Conservation (phyloP, 768 basidiomycete species). For the Boletus vinaceobasis region DNA sequence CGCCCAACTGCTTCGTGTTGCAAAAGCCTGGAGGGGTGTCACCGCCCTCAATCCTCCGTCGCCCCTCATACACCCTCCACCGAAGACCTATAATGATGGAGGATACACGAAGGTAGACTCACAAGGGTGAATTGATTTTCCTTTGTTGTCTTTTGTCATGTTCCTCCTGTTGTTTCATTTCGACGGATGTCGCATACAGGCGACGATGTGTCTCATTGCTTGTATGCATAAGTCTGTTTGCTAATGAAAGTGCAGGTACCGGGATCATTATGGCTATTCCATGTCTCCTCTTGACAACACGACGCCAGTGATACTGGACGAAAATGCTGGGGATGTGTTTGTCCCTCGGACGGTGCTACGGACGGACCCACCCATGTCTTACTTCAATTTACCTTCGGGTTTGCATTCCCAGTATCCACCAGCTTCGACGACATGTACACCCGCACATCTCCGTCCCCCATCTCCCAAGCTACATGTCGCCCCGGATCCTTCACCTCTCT, state of each 20-base stretch:
- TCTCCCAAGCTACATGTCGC: conserved; percentile 27
- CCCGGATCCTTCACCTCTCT: conserved; percentile 19
- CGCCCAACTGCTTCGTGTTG: conserved; percentile 52
- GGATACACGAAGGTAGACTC: conserved; percentile 22
- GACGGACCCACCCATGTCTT: conserved; percentile 11
- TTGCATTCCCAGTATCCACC: conserved; percentile 4
- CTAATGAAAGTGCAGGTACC: conserved; percentile 25
- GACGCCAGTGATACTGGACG: conserved; percentile 35
- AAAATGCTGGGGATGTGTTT: conserved; percentile 18
- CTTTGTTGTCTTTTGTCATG: not conserved
- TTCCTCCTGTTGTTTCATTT: not conserved
- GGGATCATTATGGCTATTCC: conserved; percentile 26
- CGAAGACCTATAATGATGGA: conserved; percentile 21
- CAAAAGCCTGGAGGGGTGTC: conserved; percentile 64
- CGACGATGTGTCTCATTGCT: conserved; percentile 10
- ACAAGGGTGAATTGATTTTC: conserved; percentile 25
- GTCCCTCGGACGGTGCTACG: conserved; percentile 26
- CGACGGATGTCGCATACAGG: conserved; percentile 10
- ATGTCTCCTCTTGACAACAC: conserved; percentile 30
- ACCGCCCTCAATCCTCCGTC: conserved; percentile 46
- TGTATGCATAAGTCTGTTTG: conserved; percentile 11
- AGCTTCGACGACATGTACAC: conserved; percentile 15
- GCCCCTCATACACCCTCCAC: conserved; percentile 16
- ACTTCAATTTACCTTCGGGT: not conserved
- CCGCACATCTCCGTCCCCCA: conserved; percentile 28